These are phyloP conservation scores for Corymbia calophylla DNA, from an alignment of 441 rosid species.

Conservation along the genomic window DNA sequence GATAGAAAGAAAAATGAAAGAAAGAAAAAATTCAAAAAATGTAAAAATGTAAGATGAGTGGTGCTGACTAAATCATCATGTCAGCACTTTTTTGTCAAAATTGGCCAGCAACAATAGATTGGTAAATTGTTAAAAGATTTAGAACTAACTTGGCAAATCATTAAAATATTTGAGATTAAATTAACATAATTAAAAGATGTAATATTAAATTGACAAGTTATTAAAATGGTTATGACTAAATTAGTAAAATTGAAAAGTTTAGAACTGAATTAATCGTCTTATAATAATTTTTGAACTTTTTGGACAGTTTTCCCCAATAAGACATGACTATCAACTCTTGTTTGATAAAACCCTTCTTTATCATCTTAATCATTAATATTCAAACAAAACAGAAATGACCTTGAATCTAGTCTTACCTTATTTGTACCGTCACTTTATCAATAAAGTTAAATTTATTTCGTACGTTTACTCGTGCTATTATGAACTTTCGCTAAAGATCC, in stretches of 20 bases:
- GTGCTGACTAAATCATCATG: accelerated
- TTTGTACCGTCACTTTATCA: not conserved
- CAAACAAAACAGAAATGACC: not conserved
- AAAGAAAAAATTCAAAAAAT: too few species aligned
- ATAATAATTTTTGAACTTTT: not conserved
- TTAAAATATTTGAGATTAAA: too few species aligned
- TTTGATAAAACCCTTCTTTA: not conserved
- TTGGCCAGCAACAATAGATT: too few species aligned
- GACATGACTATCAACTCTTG: not conserved
- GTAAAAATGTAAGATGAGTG: accelerated
- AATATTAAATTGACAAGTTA: too few species aligned
- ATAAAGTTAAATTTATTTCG: not conserved
- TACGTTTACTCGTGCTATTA: not conserved
- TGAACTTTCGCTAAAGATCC: not conserved
- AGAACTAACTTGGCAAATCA: accelerated
- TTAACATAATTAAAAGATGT: too few species aligned
- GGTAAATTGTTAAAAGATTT: too few species aligned
- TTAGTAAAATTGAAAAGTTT: too few species aligned
- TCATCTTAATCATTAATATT: not conserved
- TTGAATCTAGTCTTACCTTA: not conserved
- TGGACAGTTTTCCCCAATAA: accelerated
- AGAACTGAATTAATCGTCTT: too few species aligned
- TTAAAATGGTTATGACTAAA: accelerated
- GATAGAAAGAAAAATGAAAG: accelerated
- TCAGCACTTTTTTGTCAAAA: accelerated